Percentiles rank a stretch among this genome's conserved stretches.
Evolutionary conservation across 169 alveolate species (phyloP).

Genomic region (Plasmodium blacklocki): DNA sequence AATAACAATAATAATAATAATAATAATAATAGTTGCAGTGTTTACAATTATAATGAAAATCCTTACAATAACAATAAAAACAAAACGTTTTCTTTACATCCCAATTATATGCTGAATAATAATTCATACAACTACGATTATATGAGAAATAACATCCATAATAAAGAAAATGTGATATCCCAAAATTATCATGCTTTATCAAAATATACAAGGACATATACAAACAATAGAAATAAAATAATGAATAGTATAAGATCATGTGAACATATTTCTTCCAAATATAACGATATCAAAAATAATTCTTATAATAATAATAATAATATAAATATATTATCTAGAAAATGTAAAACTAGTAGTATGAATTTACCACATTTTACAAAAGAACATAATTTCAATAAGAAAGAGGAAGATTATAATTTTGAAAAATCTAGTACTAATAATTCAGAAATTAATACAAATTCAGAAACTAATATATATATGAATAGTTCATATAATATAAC

Average conservation of each 20-base stretch:
- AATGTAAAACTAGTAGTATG: not conserved
- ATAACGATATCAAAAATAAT: slow-evolving; percentile 7
- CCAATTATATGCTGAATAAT: not conserved
- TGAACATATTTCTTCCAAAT: not conserved
- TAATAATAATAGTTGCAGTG: too few species aligned
- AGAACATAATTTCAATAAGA: not conserved
- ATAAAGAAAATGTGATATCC: slow-evolving; percentile 7
- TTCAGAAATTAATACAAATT: slow-evolving; percentile 2
- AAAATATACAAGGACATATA: slow-evolving; percentile 52
- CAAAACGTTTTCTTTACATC: not conserved
- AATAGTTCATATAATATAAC: slow-evolving; percentile 11
- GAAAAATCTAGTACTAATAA: not conserved
- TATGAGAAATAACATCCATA: not conserved
- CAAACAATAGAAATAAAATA: slow-evolving; percentile 59
- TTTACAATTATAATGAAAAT: too few species aligned
- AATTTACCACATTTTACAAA: not conserved
- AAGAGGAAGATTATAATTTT: not conserved
- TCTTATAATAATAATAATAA: slow-evolving; percentile 6
- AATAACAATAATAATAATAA: too few species aligned
- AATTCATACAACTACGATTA: too few species aligned
- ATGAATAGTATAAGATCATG: slow-evolving; percentile 6
- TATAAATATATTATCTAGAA: not conserved
- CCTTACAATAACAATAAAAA: not conserved
- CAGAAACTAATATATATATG: not conserved
- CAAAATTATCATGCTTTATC: slow-evolving; percentile 17